A percentile compares a stretch with the other conserved stretches of the same genome.
These are phyloP conservation scores for Oligophagozyma castellii DNA, from an alignment of 1,139 yeast genomes.

Conservation along the genomic window DNA sequence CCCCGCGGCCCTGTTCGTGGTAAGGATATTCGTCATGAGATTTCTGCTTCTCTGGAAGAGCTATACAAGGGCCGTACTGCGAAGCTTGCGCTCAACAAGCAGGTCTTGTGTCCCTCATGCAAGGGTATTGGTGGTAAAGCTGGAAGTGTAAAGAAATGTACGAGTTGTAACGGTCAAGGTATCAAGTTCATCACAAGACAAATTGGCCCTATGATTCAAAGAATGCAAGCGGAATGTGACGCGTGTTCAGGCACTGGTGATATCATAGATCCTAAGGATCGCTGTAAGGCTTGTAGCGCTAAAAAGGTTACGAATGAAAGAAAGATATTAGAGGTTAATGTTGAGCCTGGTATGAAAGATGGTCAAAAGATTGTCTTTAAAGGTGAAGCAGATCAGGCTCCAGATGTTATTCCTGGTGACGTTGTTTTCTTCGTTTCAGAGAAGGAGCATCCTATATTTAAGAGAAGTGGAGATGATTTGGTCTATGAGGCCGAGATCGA, in stretches of 20 bases:
- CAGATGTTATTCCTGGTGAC: constrained; percentile 91
- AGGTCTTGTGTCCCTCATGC: constrained; percentile 76
- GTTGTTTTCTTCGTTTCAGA: constrained; percentile 85
- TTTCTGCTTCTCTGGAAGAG: constrained; percentile 80
- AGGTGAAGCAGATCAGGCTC: constrained; percentile 98
- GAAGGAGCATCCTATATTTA: constrained; percentile 36
- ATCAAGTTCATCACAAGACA: constrained; percentile 87
- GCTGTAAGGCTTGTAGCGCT: constrained; percentile 81
- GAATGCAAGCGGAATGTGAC: constrained; percentile 93
- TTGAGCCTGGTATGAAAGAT: constrained; percentile 95
- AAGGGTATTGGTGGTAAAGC: constrained; percentile 95
- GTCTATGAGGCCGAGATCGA: constrained; percentile 79
- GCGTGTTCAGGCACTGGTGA: constrained; percentile 90
- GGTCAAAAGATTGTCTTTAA: constrained; percentile 84
- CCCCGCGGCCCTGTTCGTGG: constrained; percentile 83
- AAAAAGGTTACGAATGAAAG: constrained; percentile 79
- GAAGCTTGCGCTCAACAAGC: constrained; percentile 86
- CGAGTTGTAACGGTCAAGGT: constrained; percentile 83
- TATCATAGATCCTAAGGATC: constrained; percentile 73
- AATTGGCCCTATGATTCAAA: constrained; percentile 98
- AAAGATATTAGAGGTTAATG: constrained; percentile 85
- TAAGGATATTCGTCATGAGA: constrained; percentile 81
- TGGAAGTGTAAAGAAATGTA: constrained; percentile 79
- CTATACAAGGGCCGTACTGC: constrained; percentile 90
- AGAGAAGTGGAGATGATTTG: constrained; percentile 57